Conservation (phyloP, 2,329 filamentous ascomycete species). For the Sclerotinia spermophila region DNA sequence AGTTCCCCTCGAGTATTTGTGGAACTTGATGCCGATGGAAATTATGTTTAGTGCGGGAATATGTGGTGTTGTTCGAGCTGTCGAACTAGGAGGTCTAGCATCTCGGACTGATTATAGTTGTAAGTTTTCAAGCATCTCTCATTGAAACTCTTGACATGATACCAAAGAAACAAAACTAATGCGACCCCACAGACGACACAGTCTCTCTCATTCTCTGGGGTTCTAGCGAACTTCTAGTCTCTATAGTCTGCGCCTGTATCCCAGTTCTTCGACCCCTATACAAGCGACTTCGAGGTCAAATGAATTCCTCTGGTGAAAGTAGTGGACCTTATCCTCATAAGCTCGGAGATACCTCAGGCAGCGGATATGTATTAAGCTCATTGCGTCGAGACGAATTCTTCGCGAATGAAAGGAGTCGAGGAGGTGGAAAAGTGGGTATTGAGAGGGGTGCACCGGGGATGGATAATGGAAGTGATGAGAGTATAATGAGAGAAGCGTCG, state of each 20-base stretch:
- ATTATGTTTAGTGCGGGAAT: background rate
- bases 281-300: background rate
- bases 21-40: background rate
- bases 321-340: background rate
- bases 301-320: background rate
- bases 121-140: background rate
- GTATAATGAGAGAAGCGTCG: conserved; percentile 10
- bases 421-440: background rate
- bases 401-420: background rate
- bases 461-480: conserved; percentile 15
- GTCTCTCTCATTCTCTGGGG: conserved; percentile 14
- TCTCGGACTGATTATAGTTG: conserved; percentile 8
- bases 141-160: background rate
- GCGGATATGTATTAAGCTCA: conserved; percentile 3
- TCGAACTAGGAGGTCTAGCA: background rate
- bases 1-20: background rate
- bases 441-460: background rate
- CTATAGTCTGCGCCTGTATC: conserved; percentile 11
- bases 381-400: conserved; percentile 3
- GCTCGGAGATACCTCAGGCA: background rate
- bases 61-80: conserved; percentile 11
- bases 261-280: conserved; percentile 12
- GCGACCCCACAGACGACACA: background rate
- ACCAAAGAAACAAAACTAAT: background rate
- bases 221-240: conserved; percentile 11